Evolutionary conservation across 768 basidiomycete species (phyloP).

Genomic region (Mycena epipterygia): DNA sequence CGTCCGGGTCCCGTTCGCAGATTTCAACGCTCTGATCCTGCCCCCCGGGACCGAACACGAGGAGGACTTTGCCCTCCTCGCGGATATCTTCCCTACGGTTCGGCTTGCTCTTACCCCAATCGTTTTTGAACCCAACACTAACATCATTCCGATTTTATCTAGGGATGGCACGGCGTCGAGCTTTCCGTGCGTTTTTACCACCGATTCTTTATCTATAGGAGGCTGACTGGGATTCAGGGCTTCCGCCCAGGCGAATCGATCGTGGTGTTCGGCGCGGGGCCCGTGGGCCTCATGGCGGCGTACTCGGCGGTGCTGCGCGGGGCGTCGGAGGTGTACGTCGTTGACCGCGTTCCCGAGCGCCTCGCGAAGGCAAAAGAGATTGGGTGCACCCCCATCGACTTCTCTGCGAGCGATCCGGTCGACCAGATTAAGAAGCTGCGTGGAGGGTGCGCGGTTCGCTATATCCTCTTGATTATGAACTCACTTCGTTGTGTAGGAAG

Average conservation of each 20-base stretch:
- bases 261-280: conserved; percentile 67
- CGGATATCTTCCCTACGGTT: conserved; percentile 70
- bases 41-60: conserved; percentile 68
- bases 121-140: background rate
- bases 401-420: conserved; percentile 61
- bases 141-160: background rate
- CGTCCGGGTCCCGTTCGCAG: conserved; percentile 68
- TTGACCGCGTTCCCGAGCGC: conserved; percentile 68
- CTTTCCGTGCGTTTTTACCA: conserved; percentile 52
- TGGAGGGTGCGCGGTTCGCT: conserved; percentile 52
- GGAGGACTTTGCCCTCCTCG: conserved; percentile 67
- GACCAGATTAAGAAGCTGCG: conserved; percentile 60
- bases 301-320: conserved; percentile 67
- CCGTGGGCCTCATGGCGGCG: conserved; percentile 70
- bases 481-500: conserved; percentile 39
- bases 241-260: conserved; percentile 67
- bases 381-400: conserved; percentile 65
- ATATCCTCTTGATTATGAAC: background rate
- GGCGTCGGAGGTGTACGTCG: conserved; percentile 66
- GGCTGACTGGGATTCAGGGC: conserved; percentile 45
- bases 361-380: conserved; percentile 66
- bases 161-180: conserved; percentile 69
- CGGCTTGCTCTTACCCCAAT: conserved; percentile 23
- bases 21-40: conserved; percentile 67
- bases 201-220: no score